A percentile compares a stretch with the other conserved stretches of the same genome.
phyloP scores from a whole-genome alignment of 2,329 filamentous ascomycete species.

The Trichoderma koningiopsis region DNA sequence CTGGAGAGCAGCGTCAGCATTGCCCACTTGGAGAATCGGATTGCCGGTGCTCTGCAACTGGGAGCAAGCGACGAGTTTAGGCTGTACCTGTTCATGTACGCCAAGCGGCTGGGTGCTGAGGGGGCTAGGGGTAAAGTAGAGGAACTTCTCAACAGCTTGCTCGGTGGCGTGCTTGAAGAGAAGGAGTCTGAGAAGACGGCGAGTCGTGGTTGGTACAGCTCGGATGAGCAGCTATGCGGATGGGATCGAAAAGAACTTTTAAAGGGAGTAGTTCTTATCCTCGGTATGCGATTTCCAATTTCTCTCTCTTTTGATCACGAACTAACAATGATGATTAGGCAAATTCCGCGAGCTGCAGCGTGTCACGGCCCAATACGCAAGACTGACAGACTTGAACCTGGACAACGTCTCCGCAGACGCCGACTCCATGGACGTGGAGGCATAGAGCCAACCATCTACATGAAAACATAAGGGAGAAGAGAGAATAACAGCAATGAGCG shows the following conservation, averaged over 20 bases:
- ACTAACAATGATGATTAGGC: constrained; percentile 57
- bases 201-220: constrained; percentile 33
- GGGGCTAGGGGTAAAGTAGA: constrained; percentile 86
- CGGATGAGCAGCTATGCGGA: constrained; percentile 73
- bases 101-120: constrained; percentile 90
- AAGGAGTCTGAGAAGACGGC: constrained; percentile 45
- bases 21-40: constrained; percentile 90
- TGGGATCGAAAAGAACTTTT: constrained; percentile 88
- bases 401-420: constrained; percentile 49
- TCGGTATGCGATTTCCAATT: constrained; percentile 62
- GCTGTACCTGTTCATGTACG: constrained; percentile 96
- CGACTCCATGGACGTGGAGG: constrained; percentile 48
- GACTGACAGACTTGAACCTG: constrained; percentile 67
- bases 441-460: constrained; percentile 29
- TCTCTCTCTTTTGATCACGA: neutral
- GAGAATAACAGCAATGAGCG: neutral
- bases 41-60: constrained; percentile 83
- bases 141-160: constrained; percentile 79
- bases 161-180: constrained; percentile 71
- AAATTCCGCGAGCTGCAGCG: constrained; percentile 95
- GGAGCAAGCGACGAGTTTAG: constrained; percentile 90
- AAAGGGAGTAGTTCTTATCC: constrained; percentile 87
- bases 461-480: neutral
- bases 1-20: constrained; percentile 92
- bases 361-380: constrained; percentile 91